Evolutionary conservation across 371 early-diverging fungal species (phyloP).

Genomic region (Mortierella sp.): DNA sequence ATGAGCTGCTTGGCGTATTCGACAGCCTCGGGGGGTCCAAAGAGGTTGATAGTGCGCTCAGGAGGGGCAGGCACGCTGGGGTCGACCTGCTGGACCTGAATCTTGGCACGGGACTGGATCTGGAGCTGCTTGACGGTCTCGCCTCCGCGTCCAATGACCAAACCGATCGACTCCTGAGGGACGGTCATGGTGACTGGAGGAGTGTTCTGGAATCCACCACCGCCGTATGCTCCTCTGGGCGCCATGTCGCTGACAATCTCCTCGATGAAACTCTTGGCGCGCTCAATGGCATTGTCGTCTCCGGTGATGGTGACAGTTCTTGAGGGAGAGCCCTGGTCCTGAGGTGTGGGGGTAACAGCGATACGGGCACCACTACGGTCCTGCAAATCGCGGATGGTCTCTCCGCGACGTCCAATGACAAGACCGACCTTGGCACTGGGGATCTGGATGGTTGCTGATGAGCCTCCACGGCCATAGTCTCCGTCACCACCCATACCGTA

Average conservation of each 20-base stretch:
- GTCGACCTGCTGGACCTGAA: slow-evolving; percentile 77
- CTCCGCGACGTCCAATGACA: slow-evolving; percentile 92
- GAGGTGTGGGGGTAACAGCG: slow-evolving; percentile 81
- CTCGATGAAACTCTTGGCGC: slow-evolving; percentile 81
- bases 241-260: slow-evolving; percentile 77
- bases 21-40: slow-evolving; percentile 66
- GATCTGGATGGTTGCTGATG: slow-evolving; percentile 65
- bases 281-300: slow-evolving; percentile 75
- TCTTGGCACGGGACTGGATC: slow-evolving; percentile 85
- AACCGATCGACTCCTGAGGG: slow-evolving; percentile 81
- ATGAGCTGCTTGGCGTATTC: slow-evolving; percentile 69
- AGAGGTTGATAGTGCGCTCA: slow-evolving; percentile 55
- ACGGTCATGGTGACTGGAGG: slow-evolving; percentile 70
- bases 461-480: slow-evolving; percentile 47
- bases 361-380: slow-evolving; percentile 85
- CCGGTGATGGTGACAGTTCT: slow-evolving; percentile 83
- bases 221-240: slow-evolving; percentile 29
- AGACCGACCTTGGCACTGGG: slow-evolving; percentile 85
- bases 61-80: slow-evolving; percentile 57
- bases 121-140: slow-evolving; percentile 90
- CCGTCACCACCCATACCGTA: slow-evolving; percentile 53
- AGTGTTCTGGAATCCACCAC: slow-evolving; percentile 38
- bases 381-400: slow-evolving; percentile 90
- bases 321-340: slow-evolving; percentile 65
- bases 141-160: slow-evolving; percentile 89